Base-by-base conservation (phyloP, 1,139 yeast genomes). In the Saccharomyces hybrid region DNA sequence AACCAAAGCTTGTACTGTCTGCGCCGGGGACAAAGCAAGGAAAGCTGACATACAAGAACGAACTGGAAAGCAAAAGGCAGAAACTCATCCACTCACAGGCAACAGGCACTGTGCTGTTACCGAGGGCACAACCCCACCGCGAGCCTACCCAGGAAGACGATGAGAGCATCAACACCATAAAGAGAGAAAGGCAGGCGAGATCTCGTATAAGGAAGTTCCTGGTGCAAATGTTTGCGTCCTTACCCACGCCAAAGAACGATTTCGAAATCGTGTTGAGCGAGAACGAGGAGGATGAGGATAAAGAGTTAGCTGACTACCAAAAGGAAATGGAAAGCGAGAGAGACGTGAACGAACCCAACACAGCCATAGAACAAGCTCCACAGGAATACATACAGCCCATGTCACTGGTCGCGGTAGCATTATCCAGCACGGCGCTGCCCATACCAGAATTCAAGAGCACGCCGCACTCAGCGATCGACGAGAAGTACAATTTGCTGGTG, bases 181-280 rank as follows among this genome's bases (percentile, higher is more conserved):
- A 32, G 48, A 48, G 7, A 47, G 46, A 26, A 24, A 51, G 24
- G 44, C 38, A 32, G 14, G 51, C 21, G 31, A 47, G 19, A 38
- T 49, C 46, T 27, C 50, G n/a, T 27, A 54, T 44, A 21, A 49
- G 51, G 19, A 50, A 54, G n/a, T 50, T 56, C 14, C 55, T 64
- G 6, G 48, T 55, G 9, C 60, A 59, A 5, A 71, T 73, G 16
- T 73, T 83, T 48, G 68, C 71, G 3, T 58, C 63, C 1, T 67
- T 83, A 9, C 86, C 88, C 0, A 70, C 72, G 50, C 86, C 88
- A 0, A 73, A 75, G 58, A 82, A 83, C 60, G 84, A 82, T 56
- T 82, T 79, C 62, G 86, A 83, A 55, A 68, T 79, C n/a, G 71
- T 73, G 9, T 48, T 70, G 29, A 68, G 67, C 38, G 68, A 63